Evolutionary conservation across 108 stramenopile genomes (phyloP).

Genomic region (Bacterosira constricta): DNA sequence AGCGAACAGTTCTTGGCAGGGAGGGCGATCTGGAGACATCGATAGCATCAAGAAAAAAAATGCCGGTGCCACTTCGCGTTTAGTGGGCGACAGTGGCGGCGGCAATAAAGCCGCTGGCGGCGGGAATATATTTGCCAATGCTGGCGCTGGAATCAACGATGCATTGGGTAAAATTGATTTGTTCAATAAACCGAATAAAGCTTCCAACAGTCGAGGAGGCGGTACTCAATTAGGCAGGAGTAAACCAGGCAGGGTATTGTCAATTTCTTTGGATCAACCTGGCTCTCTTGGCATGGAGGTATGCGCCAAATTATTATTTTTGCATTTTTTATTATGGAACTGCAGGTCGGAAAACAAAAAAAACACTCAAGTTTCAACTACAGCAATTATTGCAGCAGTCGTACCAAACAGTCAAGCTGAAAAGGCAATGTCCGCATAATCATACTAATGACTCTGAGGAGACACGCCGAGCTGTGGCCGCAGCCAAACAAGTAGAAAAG

Average conservation of each 20-base stretch:
- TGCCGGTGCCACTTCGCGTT: neutral
- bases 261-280: conserved; percentile 48
- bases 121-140: conserved; percentile 50
- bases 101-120: neutral
- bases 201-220: conserved; percentile 42
- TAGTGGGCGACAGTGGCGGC: conserved; percentile 15
- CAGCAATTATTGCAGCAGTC: conserved; percentile 65
- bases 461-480: conserved; percentile 57
- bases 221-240: conserved; percentile 69
- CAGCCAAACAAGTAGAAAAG: conserved; percentile 64
- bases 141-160: conserved; percentile 43
- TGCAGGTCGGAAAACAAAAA: conserved; percentile 57
- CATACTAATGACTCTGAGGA: conserved; percentile 46
- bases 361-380: conserved; percentile 45
- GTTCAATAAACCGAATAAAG: conserved; percentile 13
- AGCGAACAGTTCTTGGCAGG: conserved; percentile 7
- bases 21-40: conserved; percentile 34
- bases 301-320: too few species aligned
- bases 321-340: too few species aligned
- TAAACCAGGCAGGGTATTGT: conserved; percentile 59
- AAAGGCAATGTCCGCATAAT: conserved; percentile 39
- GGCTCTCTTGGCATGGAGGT: conserved; percentile 71
- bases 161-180: conserved; percentile 42
- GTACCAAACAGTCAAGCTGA: conserved; percentile 63
- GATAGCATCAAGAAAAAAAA: conserved; percentile 27